Conservation (phyloP, 768 basidiomycete species). For the Amanita muscaria region DNA sequence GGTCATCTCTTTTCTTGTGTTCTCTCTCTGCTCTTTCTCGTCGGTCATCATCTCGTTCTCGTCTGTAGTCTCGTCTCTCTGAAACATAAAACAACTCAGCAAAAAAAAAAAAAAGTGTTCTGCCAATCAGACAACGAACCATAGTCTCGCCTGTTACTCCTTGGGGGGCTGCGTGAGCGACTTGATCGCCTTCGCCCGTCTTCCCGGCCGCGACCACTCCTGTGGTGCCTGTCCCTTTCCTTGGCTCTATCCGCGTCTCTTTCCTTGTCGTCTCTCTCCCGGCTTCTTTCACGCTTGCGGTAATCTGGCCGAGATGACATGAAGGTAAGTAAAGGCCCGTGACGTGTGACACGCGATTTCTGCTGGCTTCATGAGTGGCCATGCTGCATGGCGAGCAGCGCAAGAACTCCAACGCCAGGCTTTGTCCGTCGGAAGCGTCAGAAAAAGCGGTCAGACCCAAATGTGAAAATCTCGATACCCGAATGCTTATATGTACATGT, state of each 20-base stretch:
- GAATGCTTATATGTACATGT: not conserved
- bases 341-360: conserved; percentile 4
- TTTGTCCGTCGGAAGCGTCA: not conserved
- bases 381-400: not conserved
- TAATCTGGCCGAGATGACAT: conserved; percentile 55
- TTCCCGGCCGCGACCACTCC: conserved; percentile 30
- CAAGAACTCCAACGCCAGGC: not conserved
- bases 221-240: conserved; percentile 1
- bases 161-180: conserved; percentile 41
- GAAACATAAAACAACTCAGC: not conserved
- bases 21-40: conserved; percentile 24
- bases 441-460: not conserved
- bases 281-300: conserved; percentile 53
- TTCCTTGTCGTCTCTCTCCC: conserved; percentile 49
- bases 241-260: conserved; percentile 16
- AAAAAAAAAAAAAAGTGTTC: not conserved
- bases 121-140: conserved; percentile 8
- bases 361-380: not conserved
- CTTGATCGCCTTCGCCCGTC: conserved; percentile 38
- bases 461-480: not conserved
- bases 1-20: conserved; percentile 26
- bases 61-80: conserved; percentile 18
- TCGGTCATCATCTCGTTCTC: conserved; percentile 32
- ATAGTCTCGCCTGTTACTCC: conserved; percentile 28
- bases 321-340: conserved; percentile 7